A percentile compares a stretch with the other conserved stretches of the same genome.
Evolutionary conservation across 2,329 filamentous ascomycete genomes (phyloP).

Genomic region (Bimuria novae-zelandiae): DNA sequence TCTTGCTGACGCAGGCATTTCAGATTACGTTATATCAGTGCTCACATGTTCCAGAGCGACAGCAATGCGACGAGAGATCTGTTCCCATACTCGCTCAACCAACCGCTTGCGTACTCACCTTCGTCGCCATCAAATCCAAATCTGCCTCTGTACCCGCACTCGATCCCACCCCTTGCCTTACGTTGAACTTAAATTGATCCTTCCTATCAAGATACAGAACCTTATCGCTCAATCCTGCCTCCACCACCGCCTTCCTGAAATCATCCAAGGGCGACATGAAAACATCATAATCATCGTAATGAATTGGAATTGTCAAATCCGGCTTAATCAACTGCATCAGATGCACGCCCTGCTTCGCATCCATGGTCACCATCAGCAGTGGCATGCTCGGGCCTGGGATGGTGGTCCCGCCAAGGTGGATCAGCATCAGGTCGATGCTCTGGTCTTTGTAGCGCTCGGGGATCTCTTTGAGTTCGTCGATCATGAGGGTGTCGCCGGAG

Average conservation of each 20-base stretch:
- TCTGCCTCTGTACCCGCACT: constrained; percentile 8
- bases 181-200: constrained; percentile 61
- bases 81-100: too few relatives aligned
- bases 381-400: constrained; percentile 64
- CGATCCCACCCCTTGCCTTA: constrained; percentile 33
- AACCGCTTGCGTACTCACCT: background rate
- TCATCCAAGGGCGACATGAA: constrained; percentile 64
- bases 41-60: constrained; percentile 1
- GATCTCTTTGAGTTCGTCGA: constrained; percentile 66
- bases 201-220: constrained; percentile 66
- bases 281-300: constrained; percentile 57
- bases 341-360: constrained; percentile 65
- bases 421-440: constrained; percentile 68
- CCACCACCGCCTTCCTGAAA: constrained; percentile 61
- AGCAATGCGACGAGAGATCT: too few relatives aligned
- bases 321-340: constrained; percentile 64
- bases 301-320: constrained; percentile 62
- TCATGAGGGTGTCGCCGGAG: constrained; percentile 67
- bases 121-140: background rate
- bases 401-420: constrained; percentile 69
- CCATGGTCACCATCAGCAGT: constrained; percentile 71
- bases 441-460: constrained; percentile 58
- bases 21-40: too few relatives aligned
- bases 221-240: constrained; percentile 56
- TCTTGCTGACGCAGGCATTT: too few relatives aligned